Conservation (phyloP, 495 filamentous ascomycete genomes). For the Monascus purpureus region DNA sequence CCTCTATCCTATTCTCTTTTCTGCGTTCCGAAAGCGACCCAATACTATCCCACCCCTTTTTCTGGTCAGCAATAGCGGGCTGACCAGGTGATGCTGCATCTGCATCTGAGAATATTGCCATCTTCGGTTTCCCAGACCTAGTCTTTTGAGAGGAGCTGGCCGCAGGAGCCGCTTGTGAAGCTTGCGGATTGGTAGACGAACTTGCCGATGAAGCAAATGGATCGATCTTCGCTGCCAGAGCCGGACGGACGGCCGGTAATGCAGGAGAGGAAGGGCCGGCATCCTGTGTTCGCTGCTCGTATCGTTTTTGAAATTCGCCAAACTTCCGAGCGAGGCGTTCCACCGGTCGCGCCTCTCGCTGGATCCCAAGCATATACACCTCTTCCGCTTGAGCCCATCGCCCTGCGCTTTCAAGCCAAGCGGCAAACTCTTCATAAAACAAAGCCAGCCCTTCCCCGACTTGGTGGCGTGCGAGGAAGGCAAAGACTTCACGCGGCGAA, state of each 20-base stretch:
- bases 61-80: slow-evolving; percentile 29
- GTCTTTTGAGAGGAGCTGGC: slow-evolving; percentile 40
- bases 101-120: slow-evolving; percentile 82
- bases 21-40: slow-evolving; percentile 72
- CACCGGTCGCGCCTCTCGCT: slow-evolving; percentile 70
- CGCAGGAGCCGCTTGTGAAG: slow-evolving; percentile 32
- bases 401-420: slow-evolving; percentile 73
- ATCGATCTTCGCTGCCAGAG: slow-evolving; percentile 72
- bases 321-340: slow-evolving; percentile 78
- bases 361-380: slow-evolving; percentile 76
- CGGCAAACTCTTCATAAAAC: slow-evolving; percentile 97
- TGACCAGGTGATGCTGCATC: slow-evolving; percentile 23
- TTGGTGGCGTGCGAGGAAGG: slow-evolving; percentile 75
- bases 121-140: slow-evolving; percentile 56
- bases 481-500: slow-evolving; percentile 78
- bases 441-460: slow-evolving; percentile 79
- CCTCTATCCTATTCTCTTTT: slow-evolving; percentile 83
- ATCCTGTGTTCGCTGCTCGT: slow-evolving; percentile 43
- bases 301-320: slow-evolving; percentile 72
- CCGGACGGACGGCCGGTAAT: slow-evolving; percentile 68
- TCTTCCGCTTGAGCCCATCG: slow-evolving; percentile 89
- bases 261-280: slow-evolving; percentile 74
- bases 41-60: slow-evolving; percentile 85
- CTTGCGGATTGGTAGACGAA: slow-evolving; percentile 48
- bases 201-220: slow-evolving; percentile 47